Conservation (phyloP, 169 alveolate genomes). For the Eimeria praecox region DNA sequence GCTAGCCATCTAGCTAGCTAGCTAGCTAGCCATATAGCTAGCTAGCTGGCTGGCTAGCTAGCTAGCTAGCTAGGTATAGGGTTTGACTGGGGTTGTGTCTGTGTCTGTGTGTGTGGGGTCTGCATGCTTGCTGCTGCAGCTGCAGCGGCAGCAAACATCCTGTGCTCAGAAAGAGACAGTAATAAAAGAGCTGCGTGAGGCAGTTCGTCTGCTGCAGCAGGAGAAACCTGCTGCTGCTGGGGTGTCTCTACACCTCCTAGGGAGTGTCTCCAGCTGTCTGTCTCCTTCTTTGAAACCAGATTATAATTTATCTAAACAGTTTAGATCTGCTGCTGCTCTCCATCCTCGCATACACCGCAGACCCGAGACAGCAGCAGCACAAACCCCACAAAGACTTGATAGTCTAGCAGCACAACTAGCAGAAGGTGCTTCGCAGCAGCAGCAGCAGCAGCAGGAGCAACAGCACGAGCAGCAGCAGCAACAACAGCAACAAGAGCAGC, state of each 20-base stretch:
- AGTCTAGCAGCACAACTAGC: conserved; percentile 42
- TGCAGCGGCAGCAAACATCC: conserved; percentile 46
- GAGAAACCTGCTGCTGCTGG: conserved; percentile 23
- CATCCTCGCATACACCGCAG: background rate
- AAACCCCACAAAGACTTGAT: background rate
- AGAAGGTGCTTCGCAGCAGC: background rate
- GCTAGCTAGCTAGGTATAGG: background rate
- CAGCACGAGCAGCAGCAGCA: conserved; percentile 1
- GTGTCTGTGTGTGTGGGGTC: background rate
- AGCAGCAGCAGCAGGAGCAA: conserved; percentile 42
- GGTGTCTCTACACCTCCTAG: background rate
- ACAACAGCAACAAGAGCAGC: background rate
- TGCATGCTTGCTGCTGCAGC: conserved; percentile 18
- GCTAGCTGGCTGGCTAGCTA: background rate
- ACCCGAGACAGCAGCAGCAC: background rate
- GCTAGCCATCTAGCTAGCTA: too few relatives aligned
- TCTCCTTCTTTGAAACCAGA: background rate
- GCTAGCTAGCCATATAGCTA: too few relatives aligned
- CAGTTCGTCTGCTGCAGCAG: conserved; percentile 26
- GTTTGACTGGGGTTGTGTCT: background rate
- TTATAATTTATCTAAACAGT: too few relatives aligned
- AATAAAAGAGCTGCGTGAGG: conserved; percentile 39
- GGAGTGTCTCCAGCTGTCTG: background rate
- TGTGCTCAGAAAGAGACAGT: background rate
- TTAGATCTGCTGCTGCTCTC: background rate